Evolutionary conservation across 192 early-diverging fungal genomes (phyloP), one percentile per base, ranked within the genome.

Genomic region (Umbelopsis sp.): DNA sequence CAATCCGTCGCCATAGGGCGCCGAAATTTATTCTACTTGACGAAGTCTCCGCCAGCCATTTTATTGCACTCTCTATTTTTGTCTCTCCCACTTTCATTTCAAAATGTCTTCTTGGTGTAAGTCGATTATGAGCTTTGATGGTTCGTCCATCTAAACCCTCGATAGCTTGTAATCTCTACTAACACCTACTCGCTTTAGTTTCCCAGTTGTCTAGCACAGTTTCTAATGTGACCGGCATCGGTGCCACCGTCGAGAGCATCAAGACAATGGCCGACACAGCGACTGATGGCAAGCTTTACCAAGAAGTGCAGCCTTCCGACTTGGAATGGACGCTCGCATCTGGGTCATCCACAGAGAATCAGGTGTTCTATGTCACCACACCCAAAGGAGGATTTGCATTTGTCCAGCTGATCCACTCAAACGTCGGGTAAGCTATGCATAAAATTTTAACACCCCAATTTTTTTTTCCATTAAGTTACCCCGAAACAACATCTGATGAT

Each of bases 321-420:
- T 84, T 90, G 68, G 87, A 87, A 22, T 92, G 92, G 91, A 84
- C 84, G 1, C 77, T 85, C 34, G 84, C 90, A 66, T 80, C 88
- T 70, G 89, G 89, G 38, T 87, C 89, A 11, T 90, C 93, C 7
- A 95, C 96, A 6, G 96, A 98, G 81, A 93, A 89, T 31, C 94
- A 96, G 75, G 93, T 93, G 16, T 90, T 95, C 74, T 96, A 98
- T 78, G 74, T 95, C 38, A 86, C 89, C 50, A 87, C 87, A 11
- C 80, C 91, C 59, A 76, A 85, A 22, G 96, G 96, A 6, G 83
- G 84, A 66, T 88, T 92, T 77, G 88, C 88, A n/a, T 90, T 96
- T 82, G 86, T 96, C 17, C 96, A 98, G 79, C 82, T 97, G 78
- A 94, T 94, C 69, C 95, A 95, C 85, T 94, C 92, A 12, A 94